Conservation (phyloP, 805 yeast species). For the Wickerhamiella cacticola region DNA sequence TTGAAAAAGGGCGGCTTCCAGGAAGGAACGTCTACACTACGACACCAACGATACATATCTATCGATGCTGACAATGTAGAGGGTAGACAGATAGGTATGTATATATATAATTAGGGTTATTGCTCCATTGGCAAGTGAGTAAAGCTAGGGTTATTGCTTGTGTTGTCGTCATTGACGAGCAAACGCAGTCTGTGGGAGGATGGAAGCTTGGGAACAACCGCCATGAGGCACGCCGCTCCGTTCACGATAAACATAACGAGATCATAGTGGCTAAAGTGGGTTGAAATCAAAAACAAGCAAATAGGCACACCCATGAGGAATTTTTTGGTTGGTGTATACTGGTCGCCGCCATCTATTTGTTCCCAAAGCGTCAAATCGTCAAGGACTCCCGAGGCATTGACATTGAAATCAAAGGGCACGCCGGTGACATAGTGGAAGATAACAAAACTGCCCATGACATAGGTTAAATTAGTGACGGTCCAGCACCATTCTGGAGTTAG, state of each 20-base stretch:
- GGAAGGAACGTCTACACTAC: constrained; percentile 68
- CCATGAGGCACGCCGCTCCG: constrained; percentile 68
- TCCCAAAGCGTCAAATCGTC: constrained; percentile 98
- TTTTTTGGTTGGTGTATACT: constrained; percentile 92
- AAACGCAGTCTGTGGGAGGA: constrained; percentile 29
- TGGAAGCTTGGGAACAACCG: constrained; percentile 86
- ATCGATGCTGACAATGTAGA: background rate
- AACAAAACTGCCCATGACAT: constrained; percentile 80
- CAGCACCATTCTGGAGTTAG: constrained; percentile 74
- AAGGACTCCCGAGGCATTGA: constrained; percentile 58
- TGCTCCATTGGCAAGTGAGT: constrained; percentile 12
- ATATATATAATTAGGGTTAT: background rate
- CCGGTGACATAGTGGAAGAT: constrained; percentile 97
- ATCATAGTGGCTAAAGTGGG: constrained; percentile 84
- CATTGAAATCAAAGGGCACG: constrained; percentile 88
- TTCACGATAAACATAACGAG: constrained; percentile 66
- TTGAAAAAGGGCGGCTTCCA: constrained; percentile 51
- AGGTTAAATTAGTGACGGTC: constrained; percentile 86
- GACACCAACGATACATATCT: constrained; percentile 54
- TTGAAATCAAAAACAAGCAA: constrained; percentile 66
- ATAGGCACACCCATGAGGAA: constrained; percentile 90
- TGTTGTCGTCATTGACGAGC: constrained; percentile 22
- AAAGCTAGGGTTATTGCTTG: constrained; percentile 13
- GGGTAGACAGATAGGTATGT: background rate
- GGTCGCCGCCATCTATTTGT: constrained; percentile 90